Percentiles rank a stretch among this genome's conserved stretches.
These are phyloP conservation scores for Rhododendron simsii DNA, from an alignment of 148 eudicot genomes.

Conservation along the genomic window DNA sequence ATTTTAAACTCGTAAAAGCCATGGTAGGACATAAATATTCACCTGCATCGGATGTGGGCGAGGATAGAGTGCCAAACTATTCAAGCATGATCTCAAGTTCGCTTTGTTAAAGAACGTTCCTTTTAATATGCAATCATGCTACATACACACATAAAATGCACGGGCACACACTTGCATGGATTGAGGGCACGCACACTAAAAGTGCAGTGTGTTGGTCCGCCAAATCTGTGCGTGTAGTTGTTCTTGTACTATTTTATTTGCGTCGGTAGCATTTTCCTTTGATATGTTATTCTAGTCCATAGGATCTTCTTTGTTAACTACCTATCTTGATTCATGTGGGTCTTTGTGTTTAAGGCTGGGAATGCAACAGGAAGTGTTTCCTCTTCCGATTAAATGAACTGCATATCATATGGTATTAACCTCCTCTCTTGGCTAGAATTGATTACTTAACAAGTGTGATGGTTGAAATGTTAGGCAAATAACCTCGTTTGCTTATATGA, in stretches of 20 bases:
- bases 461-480: not conserved
- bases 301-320: not conserved
- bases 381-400: not conserved
- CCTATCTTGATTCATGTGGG: not conserved
- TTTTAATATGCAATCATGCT: not conserved
- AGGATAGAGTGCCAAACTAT: not conserved
- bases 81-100: not conserved
- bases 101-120: not conserved
- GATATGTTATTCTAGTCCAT: not conserved
- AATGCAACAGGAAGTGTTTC: not conserved
- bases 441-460: not conserved
- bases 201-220: not conserved
- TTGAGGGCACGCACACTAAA: not conserved
- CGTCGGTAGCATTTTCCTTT: not conserved
- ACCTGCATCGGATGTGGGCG: too few species aligned
- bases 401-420: not conserved
- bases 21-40: too few species aligned
- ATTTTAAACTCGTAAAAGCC: not conserved
- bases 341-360: not conserved
- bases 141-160: not conserved
- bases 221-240: not conserved
- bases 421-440: not conserved
- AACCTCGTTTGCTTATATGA: conserved; percentile 1
- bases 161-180: not conserved
- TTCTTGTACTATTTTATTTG: not conserved